These are phyloP conservation scores for Phytopythium boreale DNA, from an alignment of 352 stramenopile species.

Conservation along the genomic window DNA sequence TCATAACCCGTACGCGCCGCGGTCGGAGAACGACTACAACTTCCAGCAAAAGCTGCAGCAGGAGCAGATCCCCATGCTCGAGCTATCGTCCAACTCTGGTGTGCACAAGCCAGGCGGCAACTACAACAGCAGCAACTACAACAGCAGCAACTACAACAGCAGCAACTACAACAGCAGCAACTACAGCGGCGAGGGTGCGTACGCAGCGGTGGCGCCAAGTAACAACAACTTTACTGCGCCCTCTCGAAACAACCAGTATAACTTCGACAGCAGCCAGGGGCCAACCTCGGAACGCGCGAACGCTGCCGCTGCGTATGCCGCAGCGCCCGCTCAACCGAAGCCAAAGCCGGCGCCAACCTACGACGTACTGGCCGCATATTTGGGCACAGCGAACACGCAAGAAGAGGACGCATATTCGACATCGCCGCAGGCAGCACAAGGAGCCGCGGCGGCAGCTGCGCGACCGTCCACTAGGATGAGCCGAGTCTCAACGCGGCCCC, in stretches of 20 bases:
- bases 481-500: slow-evolving; percentile 1
- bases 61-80: slow-evolving; percentile 16
- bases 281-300: neutral
- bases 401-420: slow-evolving; percentile 21
- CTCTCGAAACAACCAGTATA: slow-evolving; percentile 34
- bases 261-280: slow-evolving; percentile 9
- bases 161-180: slow-evolving; percentile 5
- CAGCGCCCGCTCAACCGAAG: slow-evolving; percentile 2
- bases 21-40: slow-evolving; percentile 5
- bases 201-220: neutral
- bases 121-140: slow-evolving; percentile 4
- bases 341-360: slow-evolving; percentile 18
- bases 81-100: slow-evolving; percentile 8
- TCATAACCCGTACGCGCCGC: slow-evolving; percentile 12
- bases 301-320: neutral
- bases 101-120: neutral
- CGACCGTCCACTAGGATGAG: neutral
- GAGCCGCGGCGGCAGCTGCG: neutral
- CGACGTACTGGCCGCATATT: slow-evolving; percentile 37
- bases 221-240: slow-evolving; percentile 1
- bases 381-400: slow-evolving; percentile 24
- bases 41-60: slow-evolving; percentile 25
- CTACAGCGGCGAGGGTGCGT: slow-evolving; percentile 6
- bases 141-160: slow-evolving; percentile 9
- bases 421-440: slow-evolving; percentile 13